A percentile compares a stretch with the other conserved stretches of the same genome.
Conservation (phyloP, 2,329 filamentous ascomycete species). For the Stachybotrys chlorohalonatus region DNA sequence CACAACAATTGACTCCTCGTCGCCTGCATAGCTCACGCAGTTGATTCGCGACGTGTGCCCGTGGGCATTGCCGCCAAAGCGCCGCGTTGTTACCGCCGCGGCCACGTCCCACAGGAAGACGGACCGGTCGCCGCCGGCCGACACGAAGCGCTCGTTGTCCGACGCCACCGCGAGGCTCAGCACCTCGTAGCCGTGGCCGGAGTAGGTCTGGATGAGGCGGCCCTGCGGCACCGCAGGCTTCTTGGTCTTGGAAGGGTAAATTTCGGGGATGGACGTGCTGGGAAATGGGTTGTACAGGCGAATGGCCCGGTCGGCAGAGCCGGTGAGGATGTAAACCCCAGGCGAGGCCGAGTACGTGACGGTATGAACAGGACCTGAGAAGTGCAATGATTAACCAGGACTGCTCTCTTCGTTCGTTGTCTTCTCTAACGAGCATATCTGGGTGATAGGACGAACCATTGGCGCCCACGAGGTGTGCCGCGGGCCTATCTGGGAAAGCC, state of each 20-base stretch:
- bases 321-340: slow-evolving; percentile 73
- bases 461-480: slow-evolving; percentile 48
- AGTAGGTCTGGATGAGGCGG: slow-evolving; percentile 76
- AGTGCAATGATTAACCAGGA: not conserved
- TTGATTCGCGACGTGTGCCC: slow-evolving; percentile 71
- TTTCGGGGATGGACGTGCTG: slow-evolving; percentile 25
- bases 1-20: slow-evolving; percentile 62
- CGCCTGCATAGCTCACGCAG: slow-evolving; percentile 68
- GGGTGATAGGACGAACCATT: slow-evolving; percentile 35
- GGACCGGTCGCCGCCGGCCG: slow-evolving; percentile 79
- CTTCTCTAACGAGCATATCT: no score
- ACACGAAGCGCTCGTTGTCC: slow-evolving; percentile 79
- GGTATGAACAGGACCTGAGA: slow-evolving; percentile 59
- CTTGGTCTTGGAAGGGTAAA: slow-evolving; percentile 12
- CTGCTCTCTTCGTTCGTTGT: not conserved
- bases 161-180: slow-evolving; percentile 65
- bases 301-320: slow-evolving; percentile 75
- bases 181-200: slow-evolving; percentile 86
- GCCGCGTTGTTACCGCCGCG: slow-evolving; percentile 64
- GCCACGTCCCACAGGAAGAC: slow-evolving; percentile 95
- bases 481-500: slow-evolving; percentile 38
- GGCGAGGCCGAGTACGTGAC: slow-evolving; percentile 64
- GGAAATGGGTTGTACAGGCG: slow-evolving; percentile 75
- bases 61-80: slow-evolving; percentile 53
- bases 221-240: slow-evolving; percentile 30